Evolutionary conservation across 805 yeast genomes (phyloP).

Genomic region (Saccharomycopsis capsularis): DNA sequence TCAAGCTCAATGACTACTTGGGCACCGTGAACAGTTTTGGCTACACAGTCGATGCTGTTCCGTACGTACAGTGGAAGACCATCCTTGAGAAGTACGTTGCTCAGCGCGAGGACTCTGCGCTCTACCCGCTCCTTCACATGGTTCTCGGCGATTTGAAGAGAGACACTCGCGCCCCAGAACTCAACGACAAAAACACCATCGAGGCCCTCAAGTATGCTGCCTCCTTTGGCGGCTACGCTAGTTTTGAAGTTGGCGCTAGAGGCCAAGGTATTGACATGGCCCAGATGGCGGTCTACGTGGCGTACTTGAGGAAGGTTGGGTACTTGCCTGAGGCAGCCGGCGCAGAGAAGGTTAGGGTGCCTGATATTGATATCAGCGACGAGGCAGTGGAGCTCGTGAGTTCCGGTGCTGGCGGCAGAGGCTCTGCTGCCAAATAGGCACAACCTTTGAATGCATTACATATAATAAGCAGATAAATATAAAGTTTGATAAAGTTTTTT

Average conservation of each 20-base stretch:
- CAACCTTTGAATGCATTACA: too few species aligned
- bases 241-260: constrained; percentile 22
- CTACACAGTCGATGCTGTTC: constrained; percentile 52
- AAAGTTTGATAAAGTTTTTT: too few species aligned
- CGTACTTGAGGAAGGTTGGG: constrained; percentile 74
- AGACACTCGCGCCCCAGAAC: constrained; percentile 89
- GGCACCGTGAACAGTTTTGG: constrained; percentile 64
- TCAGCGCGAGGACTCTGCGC: constrained; percentile 60
- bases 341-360: constrained; percentile 37
- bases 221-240: constrained; percentile 44
- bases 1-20: constrained; percentile 69
- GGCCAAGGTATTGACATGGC: constrained; percentile 71
- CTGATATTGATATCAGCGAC: constrained; percentile 46
- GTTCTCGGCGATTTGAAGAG: constrained; percentile 89
- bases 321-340: constrained; percentile 59
- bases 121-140: constrained; percentile 89
- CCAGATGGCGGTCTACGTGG: constrained; percentile 67
- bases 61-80: constrained; percentile 74
- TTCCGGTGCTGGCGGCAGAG: constrained; percentile 36
- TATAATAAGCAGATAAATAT: too few species aligned
- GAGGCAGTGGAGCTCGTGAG: constrained; percentile 52
- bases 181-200: constrained; percentile 82
- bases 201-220: constrained; percentile 57
- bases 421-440: neutral
- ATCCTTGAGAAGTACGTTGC: constrained; percentile 71